Percentiles rank a stretch among this genome's conserved stretches.
phyloP scores from a whole-genome alignment of 345 rosid species.

The Boechera retrofracta region DNA sequence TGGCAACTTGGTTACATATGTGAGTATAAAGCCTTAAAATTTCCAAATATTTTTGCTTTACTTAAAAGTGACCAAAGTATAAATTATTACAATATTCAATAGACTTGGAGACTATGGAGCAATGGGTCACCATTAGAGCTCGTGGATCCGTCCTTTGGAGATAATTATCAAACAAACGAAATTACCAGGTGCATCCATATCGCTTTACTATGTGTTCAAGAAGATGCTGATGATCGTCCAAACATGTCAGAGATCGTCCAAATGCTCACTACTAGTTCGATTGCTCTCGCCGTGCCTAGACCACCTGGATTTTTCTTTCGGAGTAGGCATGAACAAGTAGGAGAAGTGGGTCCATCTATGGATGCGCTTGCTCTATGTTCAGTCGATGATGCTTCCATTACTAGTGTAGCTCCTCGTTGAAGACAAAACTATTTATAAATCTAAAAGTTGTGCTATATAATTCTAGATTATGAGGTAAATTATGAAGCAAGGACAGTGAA shows the following conservation, averaged over 20 bases:
- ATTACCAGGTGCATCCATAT: constrained; percentile 37
- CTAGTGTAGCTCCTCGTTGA: constrained; percentile 49
- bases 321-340: neutral
- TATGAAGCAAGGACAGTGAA: no score
- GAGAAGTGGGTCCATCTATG: neutral
- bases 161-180: constrained; percentile 40
- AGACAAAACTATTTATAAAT: neutral
- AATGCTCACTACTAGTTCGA: constrained; percentile 33
- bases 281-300: neutral
- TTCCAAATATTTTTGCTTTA: neutral
- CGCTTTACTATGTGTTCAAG: constrained; percentile 60
- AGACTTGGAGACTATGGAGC: constrained; percentile 64
- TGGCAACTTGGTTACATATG: constrained; percentile 38
- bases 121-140: constrained; percentile 49
- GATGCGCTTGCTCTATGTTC: constrained; percentile 21
- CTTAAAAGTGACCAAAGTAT: neutral
- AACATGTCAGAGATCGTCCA: constrained; percentile 49
- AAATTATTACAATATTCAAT: neutral
- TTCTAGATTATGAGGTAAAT: no score
- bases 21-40: constrained; percentile 21
- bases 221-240: constrained; percentile 56
- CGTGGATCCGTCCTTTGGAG: constrained; percentile 47
- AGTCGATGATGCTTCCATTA: constrained; percentile 44
- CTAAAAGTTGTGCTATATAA: neutral
- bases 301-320: constrained; percentile 24